phyloP scores from a whole-genome alignment of 805 yeast species.

The Hemisphaericaspora nanyangensis region DNA sequence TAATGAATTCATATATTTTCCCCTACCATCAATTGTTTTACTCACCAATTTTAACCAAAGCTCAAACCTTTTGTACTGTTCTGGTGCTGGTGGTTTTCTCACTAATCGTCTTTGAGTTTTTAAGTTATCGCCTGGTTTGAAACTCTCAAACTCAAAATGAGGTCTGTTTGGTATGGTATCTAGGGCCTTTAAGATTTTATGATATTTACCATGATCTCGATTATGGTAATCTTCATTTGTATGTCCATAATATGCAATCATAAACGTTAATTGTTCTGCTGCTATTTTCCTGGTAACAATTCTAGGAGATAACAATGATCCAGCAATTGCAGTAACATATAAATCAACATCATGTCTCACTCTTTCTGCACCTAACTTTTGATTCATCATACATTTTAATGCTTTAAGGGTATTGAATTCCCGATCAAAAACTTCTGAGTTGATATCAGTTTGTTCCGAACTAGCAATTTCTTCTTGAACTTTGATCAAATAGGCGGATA shows the following conservation, averaged over 20 bases:
- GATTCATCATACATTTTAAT: slow-evolving; percentile 67
- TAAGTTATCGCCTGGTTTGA: neutral
- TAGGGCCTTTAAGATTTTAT: slow-evolving; percentile 52
- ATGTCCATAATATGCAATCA: slow-evolving; percentile 38
- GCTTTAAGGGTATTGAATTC: slow-evolving; percentile 79
- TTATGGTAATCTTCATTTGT: slow-evolving; percentile 10
- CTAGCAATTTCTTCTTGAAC: slow-evolving; percentile 47
- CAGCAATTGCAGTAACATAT: slow-evolving; percentile 58
- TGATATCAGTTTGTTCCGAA: slow-evolving; percentile 33
- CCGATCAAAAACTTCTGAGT: slow-evolving; percentile 55
- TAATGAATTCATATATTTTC: slow-evolving; percentile 76
- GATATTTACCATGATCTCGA: slow-evolving; percentile 39
- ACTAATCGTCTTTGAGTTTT: slow-evolving; percentile 18
- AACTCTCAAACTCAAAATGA: slow-evolving; percentile 33
- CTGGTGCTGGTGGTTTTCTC: slow-evolving; percentile 33
- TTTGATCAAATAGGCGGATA: slow-evolving; percentile 52
- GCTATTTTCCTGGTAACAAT: slow-evolving; percentile 74
- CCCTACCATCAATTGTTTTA: slow-evolving; percentile 75
- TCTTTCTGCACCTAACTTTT: slow-evolving; percentile 57
- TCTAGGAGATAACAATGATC: slow-evolving; percentile 72
- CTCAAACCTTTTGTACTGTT: slow-evolving; percentile 50
- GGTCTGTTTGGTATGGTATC: slow-evolving; percentile 40
- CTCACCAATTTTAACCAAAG: slow-evolving; percentile 69
- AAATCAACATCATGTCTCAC: slow-evolving; percentile 42
- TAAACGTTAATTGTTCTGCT: slow-evolving; percentile 64